These are phyloP conservation scores for Xylaria bambusicola DNA, from an alignment of 495 filamentous ascomycete species.

Conservation along the genomic window DNA sequence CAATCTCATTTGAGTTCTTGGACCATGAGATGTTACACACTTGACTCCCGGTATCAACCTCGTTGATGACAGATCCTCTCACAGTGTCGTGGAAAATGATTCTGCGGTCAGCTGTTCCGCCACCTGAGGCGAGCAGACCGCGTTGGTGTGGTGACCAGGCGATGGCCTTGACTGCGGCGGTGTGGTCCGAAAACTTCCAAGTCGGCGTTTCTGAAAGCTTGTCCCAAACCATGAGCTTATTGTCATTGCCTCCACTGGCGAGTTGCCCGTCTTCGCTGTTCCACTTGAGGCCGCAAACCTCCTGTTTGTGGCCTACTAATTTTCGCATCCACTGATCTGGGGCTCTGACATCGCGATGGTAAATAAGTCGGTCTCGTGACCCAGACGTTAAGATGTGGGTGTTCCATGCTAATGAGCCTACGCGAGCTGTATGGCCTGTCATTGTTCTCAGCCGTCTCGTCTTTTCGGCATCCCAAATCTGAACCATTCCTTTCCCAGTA, in stretches of 20 bases:
- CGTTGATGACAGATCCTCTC: slow-evolving; percentile 72
- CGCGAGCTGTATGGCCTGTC: slow-evolving; percentile 90
- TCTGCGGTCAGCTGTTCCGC: slow-evolving; percentile 89
- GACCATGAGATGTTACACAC: slow-evolving; percentile 97
- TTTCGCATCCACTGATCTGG: slow-evolving; percentile 85
- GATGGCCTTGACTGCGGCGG: slow-evolving; percentile 94
- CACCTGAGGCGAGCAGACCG: slow-evolving; percentile 89
- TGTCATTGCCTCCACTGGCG: slow-evolving; percentile 97
- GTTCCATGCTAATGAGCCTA: slow-evolving; percentile 94
- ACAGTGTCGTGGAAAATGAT: slow-evolving; percentile 98
- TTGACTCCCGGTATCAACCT: slow-evolving; percentile 93
- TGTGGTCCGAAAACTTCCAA: slow-evolving; percentile 91
- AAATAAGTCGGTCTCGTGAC: slow-evolving; percentile 88
- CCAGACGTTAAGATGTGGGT: slow-evolving; percentile 96
- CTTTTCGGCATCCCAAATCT: slow-evolving; percentile 95
- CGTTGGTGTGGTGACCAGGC: slow-evolving; percentile 98
- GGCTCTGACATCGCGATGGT: slow-evolving; percentile 92
- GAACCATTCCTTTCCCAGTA: slow-evolving; percentile 87
- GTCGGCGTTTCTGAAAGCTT: slow-evolving; percentile 82
- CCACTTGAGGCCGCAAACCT: slow-evolving; percentile 97
- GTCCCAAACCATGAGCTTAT: slow-evolving; percentile 98
- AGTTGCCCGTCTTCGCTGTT: slow-evolving; percentile 93
- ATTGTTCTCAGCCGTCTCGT: slow-evolving; percentile 85
- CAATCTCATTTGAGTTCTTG: slow-evolving; percentile 94
- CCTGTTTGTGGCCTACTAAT: slow-evolving; percentile 93